These are phyloP conservation scores for Nicotiana benthamiana DNA, from an alignment of 257 asterid genomes.

Conservation along the genomic window DNA sequence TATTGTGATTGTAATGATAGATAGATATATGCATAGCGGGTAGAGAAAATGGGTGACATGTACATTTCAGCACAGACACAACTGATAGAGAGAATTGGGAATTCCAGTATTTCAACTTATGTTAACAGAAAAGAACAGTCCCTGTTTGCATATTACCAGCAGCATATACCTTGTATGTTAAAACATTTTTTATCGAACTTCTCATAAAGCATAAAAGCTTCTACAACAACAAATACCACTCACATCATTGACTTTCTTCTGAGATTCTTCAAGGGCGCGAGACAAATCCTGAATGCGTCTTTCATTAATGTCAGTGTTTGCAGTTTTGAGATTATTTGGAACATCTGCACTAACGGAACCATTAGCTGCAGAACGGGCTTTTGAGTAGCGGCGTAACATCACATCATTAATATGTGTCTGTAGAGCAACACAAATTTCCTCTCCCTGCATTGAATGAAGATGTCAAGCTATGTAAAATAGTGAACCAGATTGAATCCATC, in stretches of 20 bases:
- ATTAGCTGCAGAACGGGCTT: slow-evolving; percentile 81
- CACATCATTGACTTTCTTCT: slow-evolving; percentile 65
- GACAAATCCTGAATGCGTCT: slow-evolving; percentile 72
- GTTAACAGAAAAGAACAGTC: background rate
- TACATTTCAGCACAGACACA: background rate
- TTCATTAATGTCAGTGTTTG: slow-evolving; percentile 48
- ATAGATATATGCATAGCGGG: background rate
- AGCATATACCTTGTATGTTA: background rate
- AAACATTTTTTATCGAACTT: background rate
- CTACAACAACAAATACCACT: slow-evolving; percentile 19
- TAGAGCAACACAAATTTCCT: slow-evolving; percentile 98
- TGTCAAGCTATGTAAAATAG: background rate
- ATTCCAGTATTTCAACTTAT: background rate
- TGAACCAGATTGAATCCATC: background rate
- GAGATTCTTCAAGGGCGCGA: slow-evolving; percentile 79
- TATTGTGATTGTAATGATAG: background rate
- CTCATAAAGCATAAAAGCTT: background rate
- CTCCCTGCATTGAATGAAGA: slow-evolving; percentile 58
- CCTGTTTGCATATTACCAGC: background rate
- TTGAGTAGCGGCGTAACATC: slow-evolving; percentile 94
- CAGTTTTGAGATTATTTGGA: slow-evolving; percentile 47
- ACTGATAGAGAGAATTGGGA: background rate
- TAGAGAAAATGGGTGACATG: background rate
- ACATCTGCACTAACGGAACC: slow-evolving; percentile 60
- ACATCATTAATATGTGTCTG: slow-evolving; percentile 99